Evolutionary conservation across 768 basidiomycete species (phyloP).

Genomic region (Auricularia cornea): DNA sequence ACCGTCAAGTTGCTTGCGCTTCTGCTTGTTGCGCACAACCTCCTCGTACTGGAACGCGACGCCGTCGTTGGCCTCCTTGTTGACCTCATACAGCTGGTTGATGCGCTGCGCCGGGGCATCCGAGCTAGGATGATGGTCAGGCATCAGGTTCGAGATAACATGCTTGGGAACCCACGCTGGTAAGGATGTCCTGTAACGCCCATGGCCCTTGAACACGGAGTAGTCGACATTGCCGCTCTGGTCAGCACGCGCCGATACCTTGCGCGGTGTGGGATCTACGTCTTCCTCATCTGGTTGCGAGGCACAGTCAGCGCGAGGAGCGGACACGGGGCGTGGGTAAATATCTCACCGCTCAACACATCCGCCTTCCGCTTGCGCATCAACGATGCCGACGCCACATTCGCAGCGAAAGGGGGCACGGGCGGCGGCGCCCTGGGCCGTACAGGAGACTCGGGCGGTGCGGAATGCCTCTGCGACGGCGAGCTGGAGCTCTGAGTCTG

Average conservation of each 20-base stretch:
- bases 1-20: conserved; percentile 58
- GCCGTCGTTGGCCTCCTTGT: conserved; percentile 58
- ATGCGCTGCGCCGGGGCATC: conserved; percentile 21
- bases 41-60: conserved; percentile 62
- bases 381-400: background rate
- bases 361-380: background rate
- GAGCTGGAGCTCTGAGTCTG: background rate
- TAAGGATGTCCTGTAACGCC: background rate
- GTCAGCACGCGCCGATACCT: background rate
- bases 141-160: background rate
- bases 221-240: background rate
- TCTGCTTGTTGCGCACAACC: conserved; percentile 60
- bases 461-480: background rate
- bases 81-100: conserved; percentile 58
- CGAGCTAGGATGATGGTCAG: background rate
- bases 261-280: background rate
- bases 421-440: background rate
- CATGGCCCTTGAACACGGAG: background rate
- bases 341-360: background rate
- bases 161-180: background rate
- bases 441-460: background rate
- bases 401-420: background rate
- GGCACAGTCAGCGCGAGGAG: background rate
- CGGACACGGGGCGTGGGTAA: background rate
- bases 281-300: background rate